These are phyloP conservation scores for Pyrenochaeta sp. DNA, from an alignment of 2,329 filamentous ascomycete genomes.

Conservation along the genomic window DNA sequence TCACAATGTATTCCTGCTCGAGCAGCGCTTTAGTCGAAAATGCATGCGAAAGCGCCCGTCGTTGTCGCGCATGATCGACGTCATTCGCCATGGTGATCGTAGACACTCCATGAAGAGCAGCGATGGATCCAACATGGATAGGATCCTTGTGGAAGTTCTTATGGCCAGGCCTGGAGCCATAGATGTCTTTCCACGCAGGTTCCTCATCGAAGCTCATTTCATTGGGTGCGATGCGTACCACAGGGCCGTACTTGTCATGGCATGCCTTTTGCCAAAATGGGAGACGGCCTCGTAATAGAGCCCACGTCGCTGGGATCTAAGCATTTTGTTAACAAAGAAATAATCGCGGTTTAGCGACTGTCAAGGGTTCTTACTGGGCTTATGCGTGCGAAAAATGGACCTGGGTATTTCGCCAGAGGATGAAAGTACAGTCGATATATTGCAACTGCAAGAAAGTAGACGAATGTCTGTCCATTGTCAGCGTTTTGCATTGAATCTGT, in stretches of 20 bases:
- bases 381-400: constrained; percentile 21
- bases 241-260: constrained; percentile 45
- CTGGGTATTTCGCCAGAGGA: constrained; percentile 29
- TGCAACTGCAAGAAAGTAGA: constrained; percentile 3
- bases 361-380: constrained; percentile 1
- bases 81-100: constrained; percentile 29
- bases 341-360: background rate
- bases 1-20: constrained; percentile 50
- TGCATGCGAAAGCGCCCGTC: constrained; percentile 41
- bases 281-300: constrained; percentile 22
- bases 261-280: constrained; percentile 29
- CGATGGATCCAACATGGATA: constrained; percentile 22
- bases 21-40: constrained; percentile 48
- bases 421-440: constrained; percentile 33
- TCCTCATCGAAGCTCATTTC: constrained; percentile 28
- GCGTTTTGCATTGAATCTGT: background rate
- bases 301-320: constrained; percentile 28
- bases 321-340: background rate
- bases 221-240: constrained; percentile 32
- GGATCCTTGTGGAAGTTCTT: constrained; percentile 28
- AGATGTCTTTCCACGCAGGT: constrained; percentile 33
- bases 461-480: background rate
- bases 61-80: constrained; percentile 22
- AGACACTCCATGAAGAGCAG: constrained; percentile 21
- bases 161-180: constrained; percentile 26